Evolutionary conservation across 1,284 basidiomycete species (phyloP).

Genomic region (Schizophyllum commune): DNA sequence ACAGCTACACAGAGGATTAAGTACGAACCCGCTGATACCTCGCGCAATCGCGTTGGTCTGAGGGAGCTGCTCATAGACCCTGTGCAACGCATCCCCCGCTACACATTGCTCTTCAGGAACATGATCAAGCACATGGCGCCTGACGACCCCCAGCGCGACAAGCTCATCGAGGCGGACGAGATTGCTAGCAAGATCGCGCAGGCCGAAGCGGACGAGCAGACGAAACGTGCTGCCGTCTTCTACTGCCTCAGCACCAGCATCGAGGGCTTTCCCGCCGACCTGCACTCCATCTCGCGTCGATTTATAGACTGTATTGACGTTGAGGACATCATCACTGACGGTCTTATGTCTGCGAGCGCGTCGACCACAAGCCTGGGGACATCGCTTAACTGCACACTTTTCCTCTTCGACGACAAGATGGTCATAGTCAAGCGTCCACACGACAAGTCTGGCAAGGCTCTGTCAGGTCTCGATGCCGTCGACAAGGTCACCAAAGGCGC

Average conservation of each 20-base stretch:
- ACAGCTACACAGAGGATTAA: constrained; percentile 64
- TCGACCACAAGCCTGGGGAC: constrained; percentile 32
- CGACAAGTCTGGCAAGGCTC: constrained; percentile 63
- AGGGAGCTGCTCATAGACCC: constrained; percentile 97
- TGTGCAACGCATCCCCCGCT: constrained; percentile 97
- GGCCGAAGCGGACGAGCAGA: constrained; percentile 90
- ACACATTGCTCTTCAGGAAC: constrained; percentile 87
- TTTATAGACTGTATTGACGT: constrained; percentile 95
- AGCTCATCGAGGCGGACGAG: constrained; percentile 80
- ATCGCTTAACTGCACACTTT: constrained; percentile 78
- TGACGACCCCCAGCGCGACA: constrained; percentile 70
- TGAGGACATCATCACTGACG: constrained; percentile 68
- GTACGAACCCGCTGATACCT: constrained; percentile 70
- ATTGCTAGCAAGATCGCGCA: constrained; percentile 87
- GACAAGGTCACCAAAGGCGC: constrained; percentile 67
- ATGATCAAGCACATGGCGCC: constrained; percentile 85
- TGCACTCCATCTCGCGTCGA: constrained; percentile 81
- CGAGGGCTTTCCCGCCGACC: constrained; percentile 83
- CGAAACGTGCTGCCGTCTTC: constrained; percentile 82
- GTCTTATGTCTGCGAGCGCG: constrained; percentile 30
- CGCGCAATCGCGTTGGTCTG: constrained; percentile 81
- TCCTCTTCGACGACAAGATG: constrained; percentile 94
- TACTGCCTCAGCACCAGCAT: constrained; percentile 79
- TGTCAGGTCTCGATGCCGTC: constrained; percentile 84
- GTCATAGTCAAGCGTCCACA: constrained; percentile 86